phyloP scores from a whole-genome alignment of 2,329 filamentous ascomycete species.

The Neodidymelliopsis sp. region DNA sequence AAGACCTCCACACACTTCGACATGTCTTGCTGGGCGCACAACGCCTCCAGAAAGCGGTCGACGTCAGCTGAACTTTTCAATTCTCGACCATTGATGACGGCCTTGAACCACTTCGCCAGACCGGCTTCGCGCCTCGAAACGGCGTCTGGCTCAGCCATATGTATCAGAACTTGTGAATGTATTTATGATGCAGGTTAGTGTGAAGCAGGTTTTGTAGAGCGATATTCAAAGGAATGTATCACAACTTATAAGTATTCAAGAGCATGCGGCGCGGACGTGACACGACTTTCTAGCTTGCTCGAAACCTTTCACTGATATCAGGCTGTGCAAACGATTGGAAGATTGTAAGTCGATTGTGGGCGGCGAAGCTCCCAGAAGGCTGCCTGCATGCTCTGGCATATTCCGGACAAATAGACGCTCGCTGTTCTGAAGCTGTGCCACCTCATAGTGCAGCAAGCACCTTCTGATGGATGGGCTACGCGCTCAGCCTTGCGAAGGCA shows the following conservation, averaged over 20 bases:
- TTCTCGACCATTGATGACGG: constrained; percentile 49
- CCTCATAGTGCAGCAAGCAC: constrained; percentile 25
- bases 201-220: not conserved
- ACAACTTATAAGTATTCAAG: not conserved
- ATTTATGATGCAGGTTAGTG: not conserved
- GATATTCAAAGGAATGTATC: not conserved
- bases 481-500: constrained; percentile 38
- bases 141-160: constrained; percentile 19
- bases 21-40: constrained; percentile 53
- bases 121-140: constrained; percentile 35
- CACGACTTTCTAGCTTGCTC: not conserved
- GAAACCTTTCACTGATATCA: not conserved
- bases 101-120: constrained; percentile 51
- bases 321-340: constrained; percentile 40
- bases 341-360: constrained; percentile 15
- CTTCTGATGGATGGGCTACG: constrained; percentile 22
- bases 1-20: constrained; percentile 50
- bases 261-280: not conserved
- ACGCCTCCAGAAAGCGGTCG: constrained; percentile 58
- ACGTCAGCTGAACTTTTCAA: constrained; percentile 51
- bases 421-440: constrained; percentile 26
- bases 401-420: constrained; percentile 23
- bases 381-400: constrained; percentile 28
- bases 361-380: constrained; percentile 17
- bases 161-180: not conserved